These are phyloP conservation scores for Volvox africanus DNA, from an alignment of 139 green algal species.

Conservation along the genomic window DNA sequence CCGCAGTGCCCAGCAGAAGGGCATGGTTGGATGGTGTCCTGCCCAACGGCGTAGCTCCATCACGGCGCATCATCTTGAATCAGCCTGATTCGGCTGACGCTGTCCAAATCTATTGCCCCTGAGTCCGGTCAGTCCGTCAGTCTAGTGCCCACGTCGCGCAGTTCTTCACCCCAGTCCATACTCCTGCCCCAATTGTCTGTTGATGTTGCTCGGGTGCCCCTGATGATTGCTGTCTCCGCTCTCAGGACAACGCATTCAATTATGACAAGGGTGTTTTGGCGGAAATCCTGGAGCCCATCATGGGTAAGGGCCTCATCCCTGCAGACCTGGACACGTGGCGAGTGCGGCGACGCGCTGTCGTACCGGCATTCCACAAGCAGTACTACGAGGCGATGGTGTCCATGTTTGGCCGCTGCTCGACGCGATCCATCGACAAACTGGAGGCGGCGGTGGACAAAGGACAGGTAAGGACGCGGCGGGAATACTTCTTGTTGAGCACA, in stretches of 20 bases:
- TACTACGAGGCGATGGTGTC: constrained; percentile 92
- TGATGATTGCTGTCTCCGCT: neutral
- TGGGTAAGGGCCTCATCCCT: constrained; percentile 99
- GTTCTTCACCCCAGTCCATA: too few species aligned
- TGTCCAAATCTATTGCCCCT: too few species aligned
- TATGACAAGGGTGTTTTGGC: constrained; percentile 98
- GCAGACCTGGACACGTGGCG: constrained; percentile 79
- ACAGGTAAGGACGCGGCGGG: constrained; percentile 11
- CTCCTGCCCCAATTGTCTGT: too few species aligned
- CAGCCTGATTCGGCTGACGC: too few species aligned
- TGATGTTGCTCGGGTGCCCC: too few species aligned
- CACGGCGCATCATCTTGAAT: too few species aligned
- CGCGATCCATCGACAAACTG: constrained; percentile 79
- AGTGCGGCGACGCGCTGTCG: constrained; percentile 87
- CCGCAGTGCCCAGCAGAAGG: neutral
- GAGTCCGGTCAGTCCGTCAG: too few species aligned
- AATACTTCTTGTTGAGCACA: too few species aligned
- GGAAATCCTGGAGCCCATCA: constrained; percentile 99
- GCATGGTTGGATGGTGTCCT: too few species aligned
- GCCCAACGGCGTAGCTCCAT: too few species aligned
- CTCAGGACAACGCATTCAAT: constrained; percentile 92
- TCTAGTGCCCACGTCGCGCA: too few species aligned
- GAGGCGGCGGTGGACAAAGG: constrained; percentile 44
- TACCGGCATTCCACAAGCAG: constrained; percentile 96
- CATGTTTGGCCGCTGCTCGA: constrained; percentile 89